Conservation (phyloP, 768 basidiomycete genomes). For the Xerocomellus chrysenteron region DNA sequence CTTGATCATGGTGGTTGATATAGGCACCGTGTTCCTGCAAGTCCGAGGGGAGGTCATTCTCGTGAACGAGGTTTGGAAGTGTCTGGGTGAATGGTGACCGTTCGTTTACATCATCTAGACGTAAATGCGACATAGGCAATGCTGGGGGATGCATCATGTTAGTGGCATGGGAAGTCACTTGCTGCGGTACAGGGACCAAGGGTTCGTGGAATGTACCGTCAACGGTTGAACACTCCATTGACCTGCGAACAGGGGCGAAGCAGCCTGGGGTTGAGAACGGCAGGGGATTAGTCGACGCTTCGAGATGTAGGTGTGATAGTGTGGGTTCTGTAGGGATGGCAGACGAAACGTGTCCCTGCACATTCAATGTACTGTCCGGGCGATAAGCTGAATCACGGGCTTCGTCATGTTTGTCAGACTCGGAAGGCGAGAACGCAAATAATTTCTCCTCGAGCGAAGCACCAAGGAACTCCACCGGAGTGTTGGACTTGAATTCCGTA, state of each 20-base stretch:
- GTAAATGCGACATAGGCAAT: slow-evolving; percentile 15
- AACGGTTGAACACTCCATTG: background rate
- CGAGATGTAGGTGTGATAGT: background rate
- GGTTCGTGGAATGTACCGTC: slow-evolving; percentile 1
- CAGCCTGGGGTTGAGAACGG: slow-evolving; percentile 29
- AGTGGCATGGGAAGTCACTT: slow-evolving; percentile 4
- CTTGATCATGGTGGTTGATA: slow-evolving; percentile 1
- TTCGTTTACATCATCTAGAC: slow-evolving; percentile 11
- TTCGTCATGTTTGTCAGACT: slow-evolving; percentile 11
- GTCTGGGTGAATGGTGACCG: background rate
- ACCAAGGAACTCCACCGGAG: background rate
- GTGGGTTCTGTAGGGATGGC: background rate
- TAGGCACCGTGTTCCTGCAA: slow-evolving; percentile 2
- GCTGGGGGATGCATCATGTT: slow-evolving; percentile 13
- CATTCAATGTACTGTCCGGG: background rate
- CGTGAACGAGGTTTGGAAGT: slow-evolving; percentile 8
- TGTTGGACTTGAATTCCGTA: background rate
- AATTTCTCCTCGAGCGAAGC: slow-evolving; percentile 15
- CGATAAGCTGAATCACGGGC: background rate
- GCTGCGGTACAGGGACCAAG: slow-evolving; percentile 5
- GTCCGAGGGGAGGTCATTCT: slow-evolving; percentile 15
- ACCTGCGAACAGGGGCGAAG: slow-evolving; percentile 13
- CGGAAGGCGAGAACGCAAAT: slow-evolving; percentile 32
- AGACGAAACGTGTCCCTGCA: background rate
- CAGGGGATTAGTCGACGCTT: background rate